Percentiles rank a stretch among this genome's conserved stretches.
phyloP scores from a whole-genome alignment of 768 basidiomycete genomes.

The Lentinula sp. region DNA sequence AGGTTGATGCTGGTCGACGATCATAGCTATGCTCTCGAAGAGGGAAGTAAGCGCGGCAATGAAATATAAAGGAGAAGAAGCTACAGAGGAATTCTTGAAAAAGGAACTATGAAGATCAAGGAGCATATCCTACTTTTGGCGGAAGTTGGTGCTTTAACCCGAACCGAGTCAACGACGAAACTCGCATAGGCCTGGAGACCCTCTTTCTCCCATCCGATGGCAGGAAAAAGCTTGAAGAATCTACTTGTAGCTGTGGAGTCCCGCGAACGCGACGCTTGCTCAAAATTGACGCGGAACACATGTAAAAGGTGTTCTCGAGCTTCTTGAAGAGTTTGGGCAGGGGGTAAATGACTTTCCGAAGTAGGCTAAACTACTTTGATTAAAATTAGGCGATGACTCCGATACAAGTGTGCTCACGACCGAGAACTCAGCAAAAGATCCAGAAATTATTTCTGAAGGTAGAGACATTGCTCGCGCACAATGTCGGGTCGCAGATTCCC shows the following conservation, averaged over 20 bases:
- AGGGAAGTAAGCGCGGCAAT: conserved; percentile 85
- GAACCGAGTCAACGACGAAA: conserved; percentile 89
- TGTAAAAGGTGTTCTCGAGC: conserved; percentile 70
- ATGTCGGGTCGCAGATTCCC: conserved; percentile 91
- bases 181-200: conserved; percentile 89
- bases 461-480: conserved; percentile 89
- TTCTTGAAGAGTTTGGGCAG: conserved; percentile 72
- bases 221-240: conserved; percentile 96
- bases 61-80: conserved; percentile 89
- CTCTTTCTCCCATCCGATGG: conserved; percentile 89
- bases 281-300: conserved; percentile 78
- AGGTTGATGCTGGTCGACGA: conserved; percentile 96
- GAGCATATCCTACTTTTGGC: conserved; percentile 62
- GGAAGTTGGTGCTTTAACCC: conserved; percentile 67
- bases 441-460: conserved; percentile 69
- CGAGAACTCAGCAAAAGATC: conserved; percentile 78
- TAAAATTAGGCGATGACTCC: neutral
- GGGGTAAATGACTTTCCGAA: conserved; percentile 80
- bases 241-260: conserved; percentile 87
- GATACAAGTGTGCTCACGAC: conserved; percentile 55
- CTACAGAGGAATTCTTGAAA: conserved; percentile 33
- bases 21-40: conserved; percentile 92
- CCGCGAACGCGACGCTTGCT: conserved; percentile 70
- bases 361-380: conserved; percentile 62
- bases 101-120: neutral